Evolutionary conservation across 192 early-diverging fungal genomes (phyloP).

Genomic region (Backusella tarrabulga): DNA sequence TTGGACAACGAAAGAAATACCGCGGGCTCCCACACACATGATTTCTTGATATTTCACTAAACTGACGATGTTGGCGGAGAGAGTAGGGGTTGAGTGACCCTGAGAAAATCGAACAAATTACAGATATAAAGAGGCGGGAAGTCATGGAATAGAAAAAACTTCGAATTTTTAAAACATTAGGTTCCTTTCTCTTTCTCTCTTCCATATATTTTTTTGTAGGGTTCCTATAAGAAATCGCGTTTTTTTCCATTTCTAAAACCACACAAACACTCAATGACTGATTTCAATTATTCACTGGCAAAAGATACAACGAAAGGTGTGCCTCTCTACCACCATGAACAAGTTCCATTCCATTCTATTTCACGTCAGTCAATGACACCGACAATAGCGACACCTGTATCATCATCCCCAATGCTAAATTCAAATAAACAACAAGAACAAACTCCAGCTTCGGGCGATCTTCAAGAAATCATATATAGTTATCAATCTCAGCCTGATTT

Average conservation of each 20-base stretch:
- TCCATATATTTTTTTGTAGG: background rate
- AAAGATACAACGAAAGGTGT: conserved; percentile 12
- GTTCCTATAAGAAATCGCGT: background rate
- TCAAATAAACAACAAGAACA: conserved; percentile 3
- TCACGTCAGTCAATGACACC: conserved; percentile 5
- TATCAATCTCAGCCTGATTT: conserved; percentile 51
- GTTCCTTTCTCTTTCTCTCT: background rate
- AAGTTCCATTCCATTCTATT: conserved; percentile 17
- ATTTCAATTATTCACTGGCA: conserved; percentile 4
- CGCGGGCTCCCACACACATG: conserved; percentile 18
- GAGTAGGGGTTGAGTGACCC: conserved; percentile 11
- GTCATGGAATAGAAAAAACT: conserved; percentile 12
- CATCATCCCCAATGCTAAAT: background rate
- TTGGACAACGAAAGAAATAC: conserved; percentile 5
- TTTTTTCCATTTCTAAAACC: background rate
- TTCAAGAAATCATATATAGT: conserved; percentile 45
- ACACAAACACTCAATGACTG: background rate
- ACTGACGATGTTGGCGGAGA: conserved; percentile 7
- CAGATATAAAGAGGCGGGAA: conserved; percentile 14
- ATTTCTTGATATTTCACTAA: conserved; percentile 2
- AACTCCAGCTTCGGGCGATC: conserved; percentile 33
- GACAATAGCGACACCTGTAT: background rate
- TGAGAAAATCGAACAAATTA: conserved; percentile 20
- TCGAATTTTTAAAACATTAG: conserved; percentile 6
- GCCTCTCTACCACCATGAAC: conserved; percentile 17